Base-by-base conservation (phyloP, 2,329 filamentous ascomycete species). In the Colletotrichum lini region DNA sequence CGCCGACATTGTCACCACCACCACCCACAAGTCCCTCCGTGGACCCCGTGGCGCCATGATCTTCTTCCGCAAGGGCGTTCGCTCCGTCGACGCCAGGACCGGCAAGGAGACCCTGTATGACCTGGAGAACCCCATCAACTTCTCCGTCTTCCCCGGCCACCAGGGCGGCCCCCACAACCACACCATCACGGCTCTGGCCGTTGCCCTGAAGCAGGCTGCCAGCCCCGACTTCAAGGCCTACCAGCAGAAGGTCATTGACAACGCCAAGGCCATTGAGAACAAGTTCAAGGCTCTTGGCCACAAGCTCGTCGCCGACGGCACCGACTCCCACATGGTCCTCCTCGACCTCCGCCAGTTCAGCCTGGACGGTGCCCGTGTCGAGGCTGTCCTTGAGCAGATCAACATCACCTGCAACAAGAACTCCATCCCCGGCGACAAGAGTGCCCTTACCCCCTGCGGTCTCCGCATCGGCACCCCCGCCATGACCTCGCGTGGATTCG, bases 391-490 rank as follows among this genome's bases (percentile, higher is more conserved):
- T 23, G 96, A 99, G 88, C 93, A 97, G 83, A 96, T 98, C 85
- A 97, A 98, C 88, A 97, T 99, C 83, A 95, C 96, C 73, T 97
- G 95, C 90, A 99, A 99, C 92, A 99, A 99, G 92, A 99, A 99
- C 91, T 93, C 94, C 72, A 96, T 98, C 71, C 96, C 96, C 50
- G 96, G 96, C 74, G 96, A 99, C 89, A 98, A 97, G 89, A 97
- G 94, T 70, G 96, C 96, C 59, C 90, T 99, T 76, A 98, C 94
- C 74, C 96, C 96, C 65, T 94, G 92, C 80, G 96, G 96, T 87
- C 92, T 99, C 83, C 94, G 96, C 77, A 97, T 99, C 78, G 96
- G 96, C 80, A 96, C 95, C 56, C 96, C 96, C 58, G 96, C 96
- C 82, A 99, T 99, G 96, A 98, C 95, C 70, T 95, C 91, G 78